phyloP scores from a whole-genome alignment of 2,329 filamentous ascomycete genomes.

The Beauveria pseudobassiana region DNA sequence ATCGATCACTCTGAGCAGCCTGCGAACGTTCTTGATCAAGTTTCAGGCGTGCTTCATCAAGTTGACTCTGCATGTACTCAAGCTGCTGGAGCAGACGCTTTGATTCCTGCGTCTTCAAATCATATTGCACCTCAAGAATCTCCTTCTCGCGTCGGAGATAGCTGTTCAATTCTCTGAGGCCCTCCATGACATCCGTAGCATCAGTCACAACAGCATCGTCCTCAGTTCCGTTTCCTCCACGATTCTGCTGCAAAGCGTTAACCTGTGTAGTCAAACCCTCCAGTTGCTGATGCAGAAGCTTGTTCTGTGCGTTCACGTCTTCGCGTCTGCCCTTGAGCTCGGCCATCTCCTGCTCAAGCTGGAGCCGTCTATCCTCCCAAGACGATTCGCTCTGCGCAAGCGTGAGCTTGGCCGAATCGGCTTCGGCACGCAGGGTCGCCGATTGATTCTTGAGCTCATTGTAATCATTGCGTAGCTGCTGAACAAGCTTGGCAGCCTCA shows the following conservation, averaged over 20 bases:
- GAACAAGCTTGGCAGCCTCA: conserved; percentile 81
- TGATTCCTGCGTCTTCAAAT: conserved; percentile 78
- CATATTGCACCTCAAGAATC: conserved; percentile 93
- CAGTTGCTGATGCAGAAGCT: conserved; percentile 80
- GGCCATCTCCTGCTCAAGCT: conserved; percentile 74
- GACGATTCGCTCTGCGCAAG: conserved; percentile 76
- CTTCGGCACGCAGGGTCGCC: conserved; percentile 67
- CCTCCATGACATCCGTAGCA: conserved; percentile 57
- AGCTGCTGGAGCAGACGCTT: conserved; percentile 87
- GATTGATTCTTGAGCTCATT: conserved; percentile 77
- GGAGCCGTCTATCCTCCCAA: conserved; percentile 75
- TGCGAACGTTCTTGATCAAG: conserved; percentile 81
- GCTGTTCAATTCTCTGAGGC: conserved; percentile 81
- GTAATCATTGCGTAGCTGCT: conserved; percentile 69
- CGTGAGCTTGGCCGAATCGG: conserved; percentile 75
- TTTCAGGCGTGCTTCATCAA: conserved; percentile 83
- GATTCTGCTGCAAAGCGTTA: conserved; percentile 67
- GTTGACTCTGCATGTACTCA: conserved; percentile 75
- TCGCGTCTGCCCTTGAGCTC: conserved; percentile 75
- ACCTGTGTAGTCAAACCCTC: conserved; percentile 79
- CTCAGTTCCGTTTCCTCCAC: conserved; percentile 43
- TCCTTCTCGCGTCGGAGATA: conserved; percentile 95
- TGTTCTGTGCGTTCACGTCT: conserved; percentile 83
- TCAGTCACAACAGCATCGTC: conserved; percentile 47
- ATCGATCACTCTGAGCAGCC: conserved; percentile 65